Conservation (phyloP, 257 asterid genomes). For the Ligustrum vulgare region DNA sequence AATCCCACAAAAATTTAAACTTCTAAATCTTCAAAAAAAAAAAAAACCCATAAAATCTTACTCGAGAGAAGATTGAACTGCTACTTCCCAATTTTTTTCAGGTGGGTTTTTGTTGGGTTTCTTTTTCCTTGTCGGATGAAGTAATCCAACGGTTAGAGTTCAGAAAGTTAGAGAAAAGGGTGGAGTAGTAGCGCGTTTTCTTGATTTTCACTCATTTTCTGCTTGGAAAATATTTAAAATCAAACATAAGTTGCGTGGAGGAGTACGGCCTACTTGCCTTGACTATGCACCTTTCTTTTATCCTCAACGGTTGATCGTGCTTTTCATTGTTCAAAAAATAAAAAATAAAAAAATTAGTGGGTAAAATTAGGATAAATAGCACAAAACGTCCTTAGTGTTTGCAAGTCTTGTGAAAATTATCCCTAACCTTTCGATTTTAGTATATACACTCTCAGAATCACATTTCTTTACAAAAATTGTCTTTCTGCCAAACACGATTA, state of each 20-base stretch:
- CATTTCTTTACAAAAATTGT: too few species aligned
- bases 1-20: not conserved
- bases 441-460: too few species aligned
- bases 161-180: not conserved
- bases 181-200: not conserved
- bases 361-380: too few species aligned
- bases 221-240: not conserved
- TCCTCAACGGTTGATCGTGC: not conserved
- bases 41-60: not conserved
- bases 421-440: too few species aligned
- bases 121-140: not conserved
- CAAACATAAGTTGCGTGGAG: not conserved
- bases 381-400: too few species aligned
- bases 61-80: not conserved
- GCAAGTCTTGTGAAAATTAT: too few species aligned
- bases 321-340: not conserved
- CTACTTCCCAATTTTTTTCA: not conserved
- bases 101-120: slow-evolving; percentile 4
- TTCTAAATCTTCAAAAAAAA: slow-evolving; percentile 19
- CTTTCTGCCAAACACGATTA: too few species aligned
- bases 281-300: not conserved
- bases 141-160: not conserved
- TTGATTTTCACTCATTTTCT: not conserved
- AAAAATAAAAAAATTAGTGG: too few species aligned
- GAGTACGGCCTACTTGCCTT: slow-evolving; percentile 16